phyloP scores from a whole-genome alignment of 371 early-diverging fungal genomes.

The Mortierella sp. region DNA sequence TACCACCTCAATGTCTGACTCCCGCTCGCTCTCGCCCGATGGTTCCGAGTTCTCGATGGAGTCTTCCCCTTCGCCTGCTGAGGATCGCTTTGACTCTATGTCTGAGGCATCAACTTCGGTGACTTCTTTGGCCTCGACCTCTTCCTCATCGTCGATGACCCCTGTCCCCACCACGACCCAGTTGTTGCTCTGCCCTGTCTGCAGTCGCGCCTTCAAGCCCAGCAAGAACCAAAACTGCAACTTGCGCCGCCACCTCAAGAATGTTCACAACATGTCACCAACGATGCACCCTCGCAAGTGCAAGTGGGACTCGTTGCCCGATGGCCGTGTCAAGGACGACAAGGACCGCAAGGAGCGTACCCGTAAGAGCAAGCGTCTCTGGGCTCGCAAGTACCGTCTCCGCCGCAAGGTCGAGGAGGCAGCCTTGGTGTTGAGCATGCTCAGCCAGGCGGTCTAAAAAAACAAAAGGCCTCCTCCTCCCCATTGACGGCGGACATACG shows the following conservation, averaged over 20 bases:
- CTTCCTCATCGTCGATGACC: slow-evolving; percentile 18
- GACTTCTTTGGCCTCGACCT: slow-evolving; percentile 32
- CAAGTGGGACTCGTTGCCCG: slow-evolving; percentile 59
- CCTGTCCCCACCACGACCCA: slow-evolving; percentile 35
- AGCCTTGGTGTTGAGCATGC: slow-evolving; percentile 57
- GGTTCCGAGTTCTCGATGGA: slow-evolving; percentile 37
- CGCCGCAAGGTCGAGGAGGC: slow-evolving; percentile 58
- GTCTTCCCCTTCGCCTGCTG: slow-evolving; percentile 16
- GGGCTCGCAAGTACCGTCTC: slow-evolving; percentile 60
- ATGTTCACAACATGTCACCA: slow-evolving; percentile 56
- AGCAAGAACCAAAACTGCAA: slow-evolving; percentile 49
- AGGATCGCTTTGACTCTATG: slow-evolving; percentile 26
- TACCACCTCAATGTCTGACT: slow-evolving; percentile 26
- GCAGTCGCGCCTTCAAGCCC: slow-evolving; percentile 55
- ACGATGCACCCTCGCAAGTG: slow-evolving; percentile 58
- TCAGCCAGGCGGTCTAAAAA: slow-evolving; percentile 48
- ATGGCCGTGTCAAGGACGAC: slow-evolving; percentile 59
- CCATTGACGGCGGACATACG: slow-evolving; percentile 3
- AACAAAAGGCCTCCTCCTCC: background rate
- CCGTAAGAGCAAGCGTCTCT: slow-evolving; percentile 56
- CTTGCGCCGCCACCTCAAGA: slow-evolving; percentile 54
- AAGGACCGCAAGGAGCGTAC: slow-evolving; percentile 59
- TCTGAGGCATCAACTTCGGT: slow-evolving; percentile 40
- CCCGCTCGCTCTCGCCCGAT: slow-evolving; percentile 29
- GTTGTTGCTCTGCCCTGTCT: slow-evolving; percentile 43